Evolutionary conservation across 2,329 filamentous ascomycete genomes (phyloP), one percentile per base, ranked within the genome.

Genomic region (Sphaerulina musiva): DNA sequence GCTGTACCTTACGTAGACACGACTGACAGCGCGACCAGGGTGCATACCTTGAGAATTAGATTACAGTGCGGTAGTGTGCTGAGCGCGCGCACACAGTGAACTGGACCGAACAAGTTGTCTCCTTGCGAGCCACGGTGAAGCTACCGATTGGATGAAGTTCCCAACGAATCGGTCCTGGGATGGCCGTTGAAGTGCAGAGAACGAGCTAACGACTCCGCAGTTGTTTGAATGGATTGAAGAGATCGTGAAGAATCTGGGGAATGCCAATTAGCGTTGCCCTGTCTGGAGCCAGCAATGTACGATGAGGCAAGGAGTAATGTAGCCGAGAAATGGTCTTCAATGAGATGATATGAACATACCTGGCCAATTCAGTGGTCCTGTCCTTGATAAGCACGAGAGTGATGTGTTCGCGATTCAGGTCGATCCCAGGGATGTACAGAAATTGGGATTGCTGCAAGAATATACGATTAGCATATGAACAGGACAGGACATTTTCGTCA

Each of bases 141-240:
- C 67, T 53, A 60, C 66, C 63, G 66, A 69, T 64, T 64, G 64
- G 64, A 62, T 66, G 67, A 68, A 69, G 59, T 64, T 65, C 64
- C 61, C 65, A 59, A 64, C 59, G 58, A 62, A 66, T 62, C 62
- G 61, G 66, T 66, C 65, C 40, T 44, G 40, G 32, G 41, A 23
- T 49, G 48, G 34, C 26, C 17, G 48, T 51, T 58, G 53, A 69
- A 69, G 55, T 69, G 74, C 71, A 77, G 74, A 78, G 70, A 73
- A 75, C 75, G 76, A 78, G 70, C 73, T 76, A 78, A 78, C 76
- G 76, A 73, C 74, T 78, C 76, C 74, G 68, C 75, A 67, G 65
- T 38, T 38, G 34, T 60, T 55, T 62, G 54, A 60, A 52, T 57
- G 55, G 62, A 62, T 56, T 53, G 60, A 58, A 56, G 31, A 43